Evolutionary conservation across 805 yeast genomes (phyloP).

Genomic region (Zygosaccharomyces kombuchaensis): DNA sequence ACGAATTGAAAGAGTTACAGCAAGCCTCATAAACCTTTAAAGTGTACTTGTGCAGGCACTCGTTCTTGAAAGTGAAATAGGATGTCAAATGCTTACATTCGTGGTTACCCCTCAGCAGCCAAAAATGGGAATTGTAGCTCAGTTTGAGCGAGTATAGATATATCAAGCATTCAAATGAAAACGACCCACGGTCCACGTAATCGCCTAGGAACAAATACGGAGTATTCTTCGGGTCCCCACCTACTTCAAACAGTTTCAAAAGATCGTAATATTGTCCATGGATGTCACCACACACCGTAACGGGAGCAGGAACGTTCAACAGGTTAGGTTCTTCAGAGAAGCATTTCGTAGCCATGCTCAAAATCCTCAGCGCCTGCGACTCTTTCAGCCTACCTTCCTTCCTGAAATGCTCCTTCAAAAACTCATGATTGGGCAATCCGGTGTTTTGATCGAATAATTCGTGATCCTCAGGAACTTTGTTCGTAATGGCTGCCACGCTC

Average conservation of each 20-base stretch:
- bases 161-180: slow-evolving; percentile 76
- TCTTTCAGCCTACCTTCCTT: slow-evolving; percentile 76
- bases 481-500: slow-evolving; percentile 63
- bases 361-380: slow-evolving; percentile 63
- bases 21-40: slow-evolving; percentile 62
- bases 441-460: slow-evolving; percentile 54
- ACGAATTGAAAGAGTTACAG: slow-evolving; percentile 72
- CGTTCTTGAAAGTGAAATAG: slow-evolving; percentile 87
- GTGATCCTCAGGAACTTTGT: slow-evolving; percentile 57
- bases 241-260: slow-evolving; percentile 86
- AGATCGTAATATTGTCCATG: slow-evolving; percentile 94
- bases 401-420: slow-evolving; percentile 67
- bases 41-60: slow-evolving; percentile 82
- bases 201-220: slow-evolving; percentile 86
- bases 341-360: slow-evolving; percentile 58
- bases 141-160: slow-evolving; percentile 76
- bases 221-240: slow-evolving; percentile 79
- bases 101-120: slow-evolving; percentile 89
- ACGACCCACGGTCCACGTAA: slow-evolving; percentile 92
- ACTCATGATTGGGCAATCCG: slow-evolving; percentile 69
- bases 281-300: slow-evolving; percentile 95
- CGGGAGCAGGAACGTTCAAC: slow-evolving; percentile 81
- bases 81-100: slow-evolving; percentile 91
- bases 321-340: slow-evolving; percentile 73
- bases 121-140: slow-evolving; percentile 66